Evolutionary conservation across 345 rosid species (phyloP).

Genomic region (Arabis hirsuta): DNA sequence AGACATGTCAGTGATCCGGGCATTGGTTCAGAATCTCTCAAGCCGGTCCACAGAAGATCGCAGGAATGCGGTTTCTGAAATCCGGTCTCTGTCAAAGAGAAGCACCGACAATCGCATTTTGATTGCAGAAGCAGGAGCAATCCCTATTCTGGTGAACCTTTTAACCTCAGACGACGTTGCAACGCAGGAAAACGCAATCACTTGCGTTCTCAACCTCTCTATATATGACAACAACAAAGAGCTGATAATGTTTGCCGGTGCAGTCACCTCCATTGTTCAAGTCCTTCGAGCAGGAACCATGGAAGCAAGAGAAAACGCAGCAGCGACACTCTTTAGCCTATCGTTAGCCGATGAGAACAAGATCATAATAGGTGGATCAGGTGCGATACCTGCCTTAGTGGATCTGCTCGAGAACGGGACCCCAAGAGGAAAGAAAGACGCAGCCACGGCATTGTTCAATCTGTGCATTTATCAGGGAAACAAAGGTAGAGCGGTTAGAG

Average conservation of each 20-base stretch:
- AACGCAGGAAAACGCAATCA: constrained; percentile 45
- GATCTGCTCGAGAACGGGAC: constrained; percentile 55
- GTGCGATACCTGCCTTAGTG: constrained; percentile 58
- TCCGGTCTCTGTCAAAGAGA: constrained; percentile 76
- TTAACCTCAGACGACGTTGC: constrained; percentile 39
- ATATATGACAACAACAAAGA: constrained; percentile 46
- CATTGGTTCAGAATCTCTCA: constrained; percentile 56
- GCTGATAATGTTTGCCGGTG: constrained; percentile 45
- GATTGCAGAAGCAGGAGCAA: constrained; percentile 76
- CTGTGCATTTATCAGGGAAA: constrained; percentile 78
- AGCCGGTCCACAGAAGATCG: constrained; percentile 72
- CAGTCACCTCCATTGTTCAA: constrained; percentile 44
- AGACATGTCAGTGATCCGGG: constrained; percentile 56
- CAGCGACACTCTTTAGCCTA: constrained; percentile 58
- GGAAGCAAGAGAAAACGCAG: constrained; percentile 49
- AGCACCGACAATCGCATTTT: constrained; percentile 69
- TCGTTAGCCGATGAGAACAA: constrained; percentile 62
- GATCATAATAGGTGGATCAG: constrained; percentile 57
- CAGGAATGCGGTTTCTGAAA: constrained; percentile 80
- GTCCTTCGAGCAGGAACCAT: constrained; percentile 46
- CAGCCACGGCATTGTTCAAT: constrained; percentile 79
- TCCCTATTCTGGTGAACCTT: constrained; percentile 44
- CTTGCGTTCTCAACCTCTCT: constrained; percentile 46
- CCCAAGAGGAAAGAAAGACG: constrained; percentile 58
- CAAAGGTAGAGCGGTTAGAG: constrained; percentile 78